These are phyloP conservation scores for Nicotiana sylvestris DNA, from an alignment of 257 asterid species.

Conservation along the genomic window DNA sequence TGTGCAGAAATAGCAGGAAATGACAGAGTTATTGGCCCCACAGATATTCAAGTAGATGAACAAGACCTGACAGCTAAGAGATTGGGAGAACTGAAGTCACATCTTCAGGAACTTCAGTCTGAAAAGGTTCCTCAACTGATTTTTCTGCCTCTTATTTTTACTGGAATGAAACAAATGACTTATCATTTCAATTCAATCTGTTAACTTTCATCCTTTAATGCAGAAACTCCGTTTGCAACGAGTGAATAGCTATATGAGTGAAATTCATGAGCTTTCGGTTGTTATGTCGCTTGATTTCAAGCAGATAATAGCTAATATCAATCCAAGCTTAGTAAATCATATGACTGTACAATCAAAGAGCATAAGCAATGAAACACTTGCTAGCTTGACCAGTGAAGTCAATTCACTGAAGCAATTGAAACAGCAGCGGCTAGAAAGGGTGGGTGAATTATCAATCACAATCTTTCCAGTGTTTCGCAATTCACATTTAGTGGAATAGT, in stretches of 20 bases:
- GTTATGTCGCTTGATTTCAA: slow-evolving; percentile 66
- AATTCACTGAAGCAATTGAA: slow-evolving; percentile 61
- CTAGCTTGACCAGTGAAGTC: slow-evolving; percentile 54
- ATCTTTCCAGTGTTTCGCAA: neutral
- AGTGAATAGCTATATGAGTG: slow-evolving; percentile 39
- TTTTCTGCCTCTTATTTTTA: slow-evolving; percentile 2
- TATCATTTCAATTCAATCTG: neutral
- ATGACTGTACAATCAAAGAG: slow-evolving; percentile 47
- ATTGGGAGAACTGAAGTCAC: slow-evolving; percentile 51
- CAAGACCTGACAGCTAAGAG: slow-evolving; percentile 54
- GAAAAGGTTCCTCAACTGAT: slow-evolving; percentile 49
- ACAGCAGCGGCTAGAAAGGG: slow-evolving; percentile 52
- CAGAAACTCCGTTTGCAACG: slow-evolving; percentile 69
- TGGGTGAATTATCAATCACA: slow-evolving; percentile 29
- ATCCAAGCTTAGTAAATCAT: slow-evolving; percentile 46
- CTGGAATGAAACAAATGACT: neutral
- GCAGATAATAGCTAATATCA: slow-evolving; percentile 56
- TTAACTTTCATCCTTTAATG: slow-evolving; percentile 12
- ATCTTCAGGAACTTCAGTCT: slow-evolving; percentile 61
- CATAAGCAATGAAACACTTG: slow-evolving; percentile 69
- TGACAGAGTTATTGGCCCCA: slow-evolving; percentile 31
- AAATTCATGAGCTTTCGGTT: slow-evolving; percentile 55
- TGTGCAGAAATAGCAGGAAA: slow-evolving; percentile 69
- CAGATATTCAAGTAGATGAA: slow-evolving; percentile 48
- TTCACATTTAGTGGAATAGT: neutral